Percentiles rank a stretch among this genome's conserved stretches.
These are phyloP conservation scores for Boletus reticulatus DNA, from an alignment of 768 basidiomycete genomes.

Conservation along the genomic window DNA sequence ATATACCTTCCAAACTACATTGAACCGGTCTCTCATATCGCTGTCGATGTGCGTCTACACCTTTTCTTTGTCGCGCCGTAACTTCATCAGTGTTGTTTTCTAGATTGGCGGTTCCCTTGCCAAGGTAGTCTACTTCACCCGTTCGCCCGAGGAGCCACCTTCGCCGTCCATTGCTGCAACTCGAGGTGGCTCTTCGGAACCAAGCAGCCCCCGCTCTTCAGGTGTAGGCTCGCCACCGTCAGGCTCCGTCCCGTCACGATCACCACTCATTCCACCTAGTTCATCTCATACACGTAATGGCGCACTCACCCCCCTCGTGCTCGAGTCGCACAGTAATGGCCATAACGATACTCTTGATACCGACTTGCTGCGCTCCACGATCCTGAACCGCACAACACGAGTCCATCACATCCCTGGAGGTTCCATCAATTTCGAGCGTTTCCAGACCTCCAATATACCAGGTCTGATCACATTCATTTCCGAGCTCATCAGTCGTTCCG, in stretches of 20 bases:
- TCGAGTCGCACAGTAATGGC: slow-evolving; percentile 47
- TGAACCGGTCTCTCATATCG: slow-evolving; percentile 96
- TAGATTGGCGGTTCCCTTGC: slow-evolving; percentile 97
- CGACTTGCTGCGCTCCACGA: slow-evolving; percentile 55
- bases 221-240: slow-evolving; percentile 25
- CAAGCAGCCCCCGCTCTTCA: slow-evolving; percentile 43
- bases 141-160: slow-evolving; percentile 82
- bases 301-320: slow-evolving; percentile 78
- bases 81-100: slow-evolving; percentile 4
- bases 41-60: slow-evolving; percentile 78
- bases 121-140: slow-evolving; percentile 98
- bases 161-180: slow-evolving; percentile 71
- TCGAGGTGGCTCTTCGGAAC: slow-evolving; percentile 49
- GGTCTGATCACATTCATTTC: slow-evolving; percentile 86
- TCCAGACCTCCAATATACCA: slow-evolving; percentile 88
- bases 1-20: slow-evolving; percentile 98
- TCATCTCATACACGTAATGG: slow-evolving; percentile 51
- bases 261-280: slow-evolving; percentile 24
- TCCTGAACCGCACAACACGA: slow-evolving; percentile 60
- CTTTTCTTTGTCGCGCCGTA: background rate
- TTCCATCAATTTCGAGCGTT: slow-evolving; percentile 95
- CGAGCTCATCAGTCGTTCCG: slow-evolving; percentile 82
- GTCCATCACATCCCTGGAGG: slow-evolving; percentile 87
- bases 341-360: slow-evolving; percentile 33
- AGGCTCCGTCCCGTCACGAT: slow-evolving; percentile 11